Conservation (phyloP, 2,329 filamentous ascomycete species). For the Colletotrichum sp. region DNA sequence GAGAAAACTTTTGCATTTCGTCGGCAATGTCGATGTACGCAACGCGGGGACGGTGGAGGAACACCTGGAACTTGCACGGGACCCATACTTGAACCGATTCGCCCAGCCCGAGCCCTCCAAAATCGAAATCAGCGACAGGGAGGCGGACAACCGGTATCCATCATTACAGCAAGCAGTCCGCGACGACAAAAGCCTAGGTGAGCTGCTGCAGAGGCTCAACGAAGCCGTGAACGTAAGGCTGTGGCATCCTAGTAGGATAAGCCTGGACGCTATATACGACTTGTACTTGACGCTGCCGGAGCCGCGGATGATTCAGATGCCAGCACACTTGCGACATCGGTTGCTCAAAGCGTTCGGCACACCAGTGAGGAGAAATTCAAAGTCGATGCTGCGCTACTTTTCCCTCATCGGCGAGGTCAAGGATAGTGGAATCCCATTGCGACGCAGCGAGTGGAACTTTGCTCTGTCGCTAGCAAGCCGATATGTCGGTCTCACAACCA, state of each 20-base stretch:
- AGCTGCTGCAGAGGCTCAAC: slow-evolving; percentile 43
- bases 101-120: slow-evolving; percentile 54
- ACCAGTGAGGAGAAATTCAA: slow-evolving; percentile 59
- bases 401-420: slow-evolving; percentile 85
- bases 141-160: slow-evolving; percentile 54
- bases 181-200: slow-evolving; percentile 37
- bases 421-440: slow-evolving; percentile 71
- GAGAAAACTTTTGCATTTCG: slow-evolving; percentile 54
- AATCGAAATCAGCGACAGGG: slow-evolving; percentile 54
- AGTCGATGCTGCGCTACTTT: slow-evolving; percentile 82
- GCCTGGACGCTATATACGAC: slow-evolving; percentile 51
- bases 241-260: slow-evolving; percentile 43
- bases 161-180: slow-evolving; percentile 43
- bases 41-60: slow-evolving; percentile 54
- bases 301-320: slow-evolving; percentile 56
- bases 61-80: slow-evolving; percentile 54
- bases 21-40: slow-evolving; percentile 42
- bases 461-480: slow-evolving; percentile 81
- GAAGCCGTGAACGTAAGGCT: slow-evolving; percentile 44
- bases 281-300: slow-evolving; percentile 56
- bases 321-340: slow-evolving; percentile 59
- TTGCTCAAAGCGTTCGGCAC: slow-evolving; percentile 74
- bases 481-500: slow-evolving; percentile 65
- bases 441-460: slow-evolving; percentile 77
- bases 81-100: slow-evolving; percentile 60